These are phyloP conservation scores for Chlorella ohadii DNA, from an alignment of 139 green algal species.

Conservation along the genomic window DNA sequence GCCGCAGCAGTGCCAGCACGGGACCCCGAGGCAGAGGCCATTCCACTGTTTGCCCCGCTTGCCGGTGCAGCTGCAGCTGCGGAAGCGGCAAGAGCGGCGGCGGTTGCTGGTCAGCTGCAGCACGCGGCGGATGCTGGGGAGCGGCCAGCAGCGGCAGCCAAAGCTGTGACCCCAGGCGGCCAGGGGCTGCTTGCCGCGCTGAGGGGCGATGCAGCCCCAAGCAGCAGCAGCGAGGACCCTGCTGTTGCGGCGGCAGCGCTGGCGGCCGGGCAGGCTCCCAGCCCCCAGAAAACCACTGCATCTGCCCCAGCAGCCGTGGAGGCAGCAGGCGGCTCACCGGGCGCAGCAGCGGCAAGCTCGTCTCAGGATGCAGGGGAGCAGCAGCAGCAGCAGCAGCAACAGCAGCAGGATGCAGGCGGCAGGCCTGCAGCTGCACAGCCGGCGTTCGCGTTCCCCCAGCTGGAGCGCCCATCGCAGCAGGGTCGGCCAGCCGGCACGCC, in stretches of 20 bases:
- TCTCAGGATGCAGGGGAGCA: neutral
- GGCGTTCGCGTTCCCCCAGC: slow-evolving; percentile 14
- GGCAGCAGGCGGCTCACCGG: neutral
- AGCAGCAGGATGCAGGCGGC: neutral
- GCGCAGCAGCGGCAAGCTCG: neutral
- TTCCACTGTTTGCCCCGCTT: too few species aligned
- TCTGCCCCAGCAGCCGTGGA: neutral
- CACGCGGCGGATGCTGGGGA: too few species aligned
- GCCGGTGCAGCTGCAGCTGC: neutral
- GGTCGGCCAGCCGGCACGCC: neutral
- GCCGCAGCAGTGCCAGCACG: neutral
- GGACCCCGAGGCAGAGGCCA: too few species aligned
- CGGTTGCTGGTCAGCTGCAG: too few species aligned
- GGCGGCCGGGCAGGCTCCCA: neutral
- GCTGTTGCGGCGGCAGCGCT: neutral
- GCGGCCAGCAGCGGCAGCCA: too few species aligned
- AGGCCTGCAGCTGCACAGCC: neutral
- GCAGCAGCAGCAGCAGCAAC: neutral
- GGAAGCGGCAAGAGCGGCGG: neutral
- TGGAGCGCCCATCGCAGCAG: neutral
- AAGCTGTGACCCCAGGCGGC: too few species aligned
- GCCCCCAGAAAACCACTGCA: slow-evolving; percentile 1
- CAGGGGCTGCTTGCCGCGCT: neutral
- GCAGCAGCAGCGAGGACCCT: slow-evolving; percentile 31
- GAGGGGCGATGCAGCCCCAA: slow-evolving; percentile 27